Evolutionary conservation across 768 basidiomycete genomes (phyloP).

Genomic region (Cubamyces sp.): DNA sequence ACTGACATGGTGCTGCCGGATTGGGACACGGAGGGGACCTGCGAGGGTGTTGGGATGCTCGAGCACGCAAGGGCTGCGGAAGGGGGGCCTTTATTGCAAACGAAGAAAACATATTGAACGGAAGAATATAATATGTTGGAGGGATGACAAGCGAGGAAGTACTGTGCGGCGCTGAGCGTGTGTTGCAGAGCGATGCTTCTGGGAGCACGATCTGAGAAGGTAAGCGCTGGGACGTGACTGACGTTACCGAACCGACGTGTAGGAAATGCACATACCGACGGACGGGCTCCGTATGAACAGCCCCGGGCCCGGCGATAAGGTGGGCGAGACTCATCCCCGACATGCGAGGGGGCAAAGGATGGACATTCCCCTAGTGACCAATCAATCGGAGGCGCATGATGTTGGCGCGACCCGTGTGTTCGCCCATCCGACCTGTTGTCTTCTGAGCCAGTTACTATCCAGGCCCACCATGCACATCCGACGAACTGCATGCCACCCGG

Average conservation of each 20-base stretch:
- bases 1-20: conserved; percentile 17
- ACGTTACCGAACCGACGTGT: not conserved
- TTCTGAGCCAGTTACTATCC: conserved; percentile 1
- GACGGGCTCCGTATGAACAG: conserved; percentile 9
- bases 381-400: conserved; percentile 14
- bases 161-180: conserved; percentile 5
- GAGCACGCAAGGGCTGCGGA: not conserved
- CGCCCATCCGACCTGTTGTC: not conserved
- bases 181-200: not conserved
- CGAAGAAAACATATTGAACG: not conserved
- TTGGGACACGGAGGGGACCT: conserved; percentile 1
- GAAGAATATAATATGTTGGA: not conserved
- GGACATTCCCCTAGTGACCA: conserved; percentile 6
- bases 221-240: conserved; percentile 8
- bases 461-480: not conserved
- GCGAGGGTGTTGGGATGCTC: conserved; percentile 7
- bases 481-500: not conserved
- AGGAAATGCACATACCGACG: conserved; percentile 1
- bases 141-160: not conserved
- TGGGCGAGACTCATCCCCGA: conserved; percentile 7
- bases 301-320: conserved; percentile 21
- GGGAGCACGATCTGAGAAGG: not conserved
- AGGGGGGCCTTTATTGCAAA: not conserved
- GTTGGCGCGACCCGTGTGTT: conserved; percentile 10
- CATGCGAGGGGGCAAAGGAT: not conserved